Evolutionary conservation across 345 rosid species (phyloP), one percentile per base, ranked within the genome.

Genomic region (Murraya koenigii): DNA sequence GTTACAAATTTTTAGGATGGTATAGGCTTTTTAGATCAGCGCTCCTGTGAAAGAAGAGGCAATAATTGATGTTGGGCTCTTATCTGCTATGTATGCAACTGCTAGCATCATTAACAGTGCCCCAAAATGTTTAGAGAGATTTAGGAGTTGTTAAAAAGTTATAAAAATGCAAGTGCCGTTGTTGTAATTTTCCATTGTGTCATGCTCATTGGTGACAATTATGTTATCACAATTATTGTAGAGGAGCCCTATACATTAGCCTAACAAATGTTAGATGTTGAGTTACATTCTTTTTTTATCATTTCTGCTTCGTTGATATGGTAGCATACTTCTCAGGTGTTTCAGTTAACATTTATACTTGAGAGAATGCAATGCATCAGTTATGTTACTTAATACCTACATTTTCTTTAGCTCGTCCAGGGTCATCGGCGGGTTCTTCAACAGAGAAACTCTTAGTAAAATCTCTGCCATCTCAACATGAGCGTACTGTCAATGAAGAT

Each of bases 331-430:
- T 26, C 17, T 28, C 8, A 20, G 74, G 62, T 49, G 41, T 41
- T 44, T 39, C 19, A 74, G 55, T 25, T 15, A 25, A 19, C 62
- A 56, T 36, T 35, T 61, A 5, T 26, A 38, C 6, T 74, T 39
- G 44, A 39, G 68, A 13, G 64, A 41, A 41, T 15, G 13, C 6
- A 41, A n/a, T 17, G 11, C 25, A 49, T 59, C 33, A 36, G 44
- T 25, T 30, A 28, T 6, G 7, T 26, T 47, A 35, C 26, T 28
- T 60, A 33, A 44, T 39, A 38, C 7, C 15, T 69, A 60, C 49
- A 44, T 74, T 71, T 36, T 41, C 75, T 59, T 74, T 71, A 70
- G 67, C 25, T 47, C 38, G 44, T 58, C 44, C 19, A 28, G 35
- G 60, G 44, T 25, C 72, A 9, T 30, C 22, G 28, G 58, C 8